These are phyloP conservation scores for Colletotrichum sp. DNA, from an alignment of 2,329 filamentous ascomycete species.

Conservation along the genomic window DNA sequence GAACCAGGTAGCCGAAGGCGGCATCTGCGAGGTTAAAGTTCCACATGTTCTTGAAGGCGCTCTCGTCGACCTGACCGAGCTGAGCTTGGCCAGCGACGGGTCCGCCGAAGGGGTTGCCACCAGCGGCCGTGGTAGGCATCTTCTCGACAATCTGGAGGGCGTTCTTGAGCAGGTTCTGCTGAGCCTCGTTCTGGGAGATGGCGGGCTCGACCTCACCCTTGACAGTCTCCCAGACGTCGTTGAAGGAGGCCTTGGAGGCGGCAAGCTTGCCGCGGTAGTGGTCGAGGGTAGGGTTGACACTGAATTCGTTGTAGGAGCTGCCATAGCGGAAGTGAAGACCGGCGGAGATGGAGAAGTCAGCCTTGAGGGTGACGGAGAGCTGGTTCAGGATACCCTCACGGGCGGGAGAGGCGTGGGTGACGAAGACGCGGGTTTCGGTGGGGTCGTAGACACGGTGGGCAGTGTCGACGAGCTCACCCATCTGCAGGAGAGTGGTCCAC, in stretches of 20 bases:
- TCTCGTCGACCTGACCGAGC: conserved; percentile 94
- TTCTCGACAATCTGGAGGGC: conserved; percentile 94
- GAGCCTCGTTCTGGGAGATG: conserved; percentile 90
- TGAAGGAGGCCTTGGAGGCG: conserved; percentile 97
- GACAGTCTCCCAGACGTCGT: conserved; percentile 99
- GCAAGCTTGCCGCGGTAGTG: conserved; percentile 99
- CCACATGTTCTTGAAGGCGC: conserved; percentile 99
- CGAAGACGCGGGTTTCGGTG: conserved; percentile 93
- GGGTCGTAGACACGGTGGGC: conserved; percentile 98
- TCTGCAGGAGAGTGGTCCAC: conserved; percentile 98
- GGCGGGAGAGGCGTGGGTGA: conserved; percentile 96
- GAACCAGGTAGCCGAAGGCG: conserved; percentile 92
- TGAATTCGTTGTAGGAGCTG: conserved; percentile 99
- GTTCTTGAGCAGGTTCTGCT: conserved; percentile 90
- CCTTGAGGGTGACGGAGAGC: conserved; percentile 95
- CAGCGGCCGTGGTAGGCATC: conserved; percentile 95
- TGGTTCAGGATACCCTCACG: conserved; percentile 97
- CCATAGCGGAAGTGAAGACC: conserved; percentile 98
- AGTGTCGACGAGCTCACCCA: conserved; percentile 97
- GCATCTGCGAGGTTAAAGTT: conserved; percentile 99
- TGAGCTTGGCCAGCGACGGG: conserved; percentile 73
- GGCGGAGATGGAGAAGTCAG: conserved; percentile 97
- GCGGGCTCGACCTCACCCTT: conserved; percentile 95
- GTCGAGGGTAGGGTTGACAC: conserved; percentile 95
- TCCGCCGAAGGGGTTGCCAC: conserved; percentile 95